Evolutionary conservation across 176 grass and related monocot species (phyloP).

Genomic region (Zoysia japonica): DNA sequence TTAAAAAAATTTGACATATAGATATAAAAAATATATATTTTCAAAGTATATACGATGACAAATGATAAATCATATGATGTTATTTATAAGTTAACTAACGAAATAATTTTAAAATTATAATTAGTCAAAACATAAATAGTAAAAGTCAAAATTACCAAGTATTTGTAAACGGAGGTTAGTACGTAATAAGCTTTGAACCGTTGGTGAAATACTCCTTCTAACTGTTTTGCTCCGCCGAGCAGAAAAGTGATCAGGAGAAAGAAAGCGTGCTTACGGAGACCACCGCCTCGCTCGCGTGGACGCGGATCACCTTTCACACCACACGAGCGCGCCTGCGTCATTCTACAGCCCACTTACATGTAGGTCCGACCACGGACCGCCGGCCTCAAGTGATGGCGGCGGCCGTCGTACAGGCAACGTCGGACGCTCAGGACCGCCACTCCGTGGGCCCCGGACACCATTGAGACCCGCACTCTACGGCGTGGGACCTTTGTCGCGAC

Average conservation of each 20-base stretch:
- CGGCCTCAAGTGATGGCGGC: not conserved
- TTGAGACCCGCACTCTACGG: slow-evolving; percentile 21
- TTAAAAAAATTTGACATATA: too few relatives aligned
- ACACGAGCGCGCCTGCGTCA: not conserved
- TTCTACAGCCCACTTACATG: not conserved
- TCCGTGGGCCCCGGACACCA: not conserved
- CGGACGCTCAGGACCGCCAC: not conserved
- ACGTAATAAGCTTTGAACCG: not conserved
- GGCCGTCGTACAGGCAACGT: slow-evolving; percentile 15
- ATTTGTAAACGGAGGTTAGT: too few relatives aligned
- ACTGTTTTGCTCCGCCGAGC: not conserved
- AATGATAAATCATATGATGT: too few relatives aligned
- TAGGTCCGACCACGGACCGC: not conserved
- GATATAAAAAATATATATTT: too few relatives aligned
- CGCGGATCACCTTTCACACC: slow-evolving; percentile 19
- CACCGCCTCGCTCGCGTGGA: slow-evolving; percentile 27
- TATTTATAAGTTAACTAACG: too few relatives aligned
- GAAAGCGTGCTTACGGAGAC: slow-evolving; percentile 14
- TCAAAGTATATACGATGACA: too few relatives aligned
- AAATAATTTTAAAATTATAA: too few relatives aligned
- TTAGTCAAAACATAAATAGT: too few relatives aligned
- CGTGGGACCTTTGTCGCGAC: not conserved
- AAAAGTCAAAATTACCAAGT: too few relatives aligned
- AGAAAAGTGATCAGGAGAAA: not conserved
- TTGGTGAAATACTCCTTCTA: not conserved